These are phyloP conservation scores for Cucurbita ficifolia DNA, from an alignment of 306 rosid species.

Conservation along the genomic window DNA sequence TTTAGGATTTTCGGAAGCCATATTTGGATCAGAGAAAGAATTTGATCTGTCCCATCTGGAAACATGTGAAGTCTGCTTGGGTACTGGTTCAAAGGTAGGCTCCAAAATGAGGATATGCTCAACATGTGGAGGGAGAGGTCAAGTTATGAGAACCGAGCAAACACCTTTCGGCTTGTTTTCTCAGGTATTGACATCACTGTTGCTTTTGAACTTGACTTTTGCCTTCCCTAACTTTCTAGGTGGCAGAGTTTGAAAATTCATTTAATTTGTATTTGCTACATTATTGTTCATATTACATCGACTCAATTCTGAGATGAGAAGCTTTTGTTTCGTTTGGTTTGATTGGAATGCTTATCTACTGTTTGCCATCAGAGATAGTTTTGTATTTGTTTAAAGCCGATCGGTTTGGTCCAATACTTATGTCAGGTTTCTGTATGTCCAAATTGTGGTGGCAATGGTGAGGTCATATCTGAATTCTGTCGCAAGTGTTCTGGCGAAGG, in stretches of 20 bases:
- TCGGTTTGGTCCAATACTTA: neutral
- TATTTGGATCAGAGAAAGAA: slow-evolving; percentile 86
- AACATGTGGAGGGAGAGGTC: slow-evolving; percentile 99
- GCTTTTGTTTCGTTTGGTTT: neutral
- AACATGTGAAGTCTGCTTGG: slow-evolving; percentile 78
- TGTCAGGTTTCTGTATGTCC: slow-evolving; percentile 86
- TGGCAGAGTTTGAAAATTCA: neutral
- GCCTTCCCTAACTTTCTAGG: neutral
- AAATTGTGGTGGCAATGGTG: slow-evolving; percentile 86
- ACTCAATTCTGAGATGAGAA: neutral
- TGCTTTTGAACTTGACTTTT: neutral
- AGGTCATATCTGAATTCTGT: slow-evolving; percentile 76
- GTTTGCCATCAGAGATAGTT: neutral
- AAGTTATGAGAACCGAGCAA: slow-evolving; percentile 98
- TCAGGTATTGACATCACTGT: slow-evolving; percentile 33
- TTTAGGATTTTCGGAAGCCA: slow-evolving; percentile 73
- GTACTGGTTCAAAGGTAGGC: slow-evolving; percentile 75
- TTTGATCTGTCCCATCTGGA: slow-evolving; percentile 89
- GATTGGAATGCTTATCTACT: neutral
- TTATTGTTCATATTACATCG: neutral
- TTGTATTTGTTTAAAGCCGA: neutral
- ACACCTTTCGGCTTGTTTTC: slow-evolving; percentile 99
- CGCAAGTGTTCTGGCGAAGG: slow-evolving; percentile 88
- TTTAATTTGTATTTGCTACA: neutral
- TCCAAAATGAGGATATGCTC: slow-evolving; percentile 88